Evolutionary conservation across 148 eudicot species (phyloP), one percentile per base, ranked within the genome.

Genomic region (Cornus controversa): DNA sequence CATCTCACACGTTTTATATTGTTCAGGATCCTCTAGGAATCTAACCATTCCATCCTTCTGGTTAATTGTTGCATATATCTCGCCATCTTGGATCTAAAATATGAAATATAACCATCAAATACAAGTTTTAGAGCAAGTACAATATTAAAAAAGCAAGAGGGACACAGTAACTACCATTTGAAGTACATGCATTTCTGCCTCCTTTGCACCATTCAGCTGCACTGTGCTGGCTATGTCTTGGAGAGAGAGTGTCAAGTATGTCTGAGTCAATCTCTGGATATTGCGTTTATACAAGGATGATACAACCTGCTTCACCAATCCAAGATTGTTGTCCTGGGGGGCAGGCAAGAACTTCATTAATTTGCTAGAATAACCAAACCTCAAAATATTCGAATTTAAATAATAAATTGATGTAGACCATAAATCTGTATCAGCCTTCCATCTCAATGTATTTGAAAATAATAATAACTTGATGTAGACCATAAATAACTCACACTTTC

Each of bases 31-130:
- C 90, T 95, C 99, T 11, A 93, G 83, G 81, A 95, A 95, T 83
- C 90, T 87, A 81, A 95, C 99, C 99, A 95, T 95, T 83, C 99
- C 99, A 84, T 95, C 99, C 87, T 93, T 95, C 88, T 95, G 99
- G 87, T 95, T 95, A 47, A 95, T 95, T 65, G 89, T 86, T 40
- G 98, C 98, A 86, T 87, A 84, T 29, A 93, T 93, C 77, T 93
- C 91, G 58, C 97, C 94, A 77, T 93, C 96, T 82, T 95, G 89
- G 42, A 95, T 93, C 99, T 95, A 78, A 26, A 62, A 80, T 13
- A 62, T n/a, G 8, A 15, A 23, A 65, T 6, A 20, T 15, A 36
- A 23, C 54, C 65, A 53, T 34, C 10, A 67, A 58, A 29, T 26
- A 25, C 10, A 37, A 74, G 2, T 34, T 50, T 23, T 8, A 57